Evolutionary conservation across 495 filamentous ascomycete species (phyloP), one percentile per base, ranked within the genome.

Genomic region (Penicillium steckii): DNA sequence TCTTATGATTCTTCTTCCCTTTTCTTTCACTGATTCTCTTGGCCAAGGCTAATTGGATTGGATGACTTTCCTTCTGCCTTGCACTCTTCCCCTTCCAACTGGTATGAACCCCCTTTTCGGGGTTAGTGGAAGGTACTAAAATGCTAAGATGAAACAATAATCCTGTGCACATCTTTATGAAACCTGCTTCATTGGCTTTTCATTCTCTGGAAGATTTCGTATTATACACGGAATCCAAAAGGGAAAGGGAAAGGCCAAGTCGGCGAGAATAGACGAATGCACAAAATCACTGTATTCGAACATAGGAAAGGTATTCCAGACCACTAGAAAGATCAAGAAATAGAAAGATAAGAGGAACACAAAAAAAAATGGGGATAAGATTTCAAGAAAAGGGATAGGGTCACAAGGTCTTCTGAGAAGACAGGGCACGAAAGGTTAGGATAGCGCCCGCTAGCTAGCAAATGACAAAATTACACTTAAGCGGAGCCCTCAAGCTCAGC

Each of bases 401-500:
- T 56, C 22, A 32, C 44, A 45, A 13, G 24, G 37, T 19, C 48
- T 49, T 48, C n/a, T n/a, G 52, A 47, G 48, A 48, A 52, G 50
- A 41, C 38, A 41, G 38, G 38, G 38, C 38, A 41, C 21, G 38
- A 41, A 23, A 23, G 38, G 8, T 19, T 41, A 9, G 21, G 38
- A 22, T 21, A 13, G 38, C 38, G 38, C 38, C 48, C 57, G 60
- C 63, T 66, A 66, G 52, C 63, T 66, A 66, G 61, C 61, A 64
- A 60, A 61, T 64, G 49, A 71, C 67, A 70, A 66, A 72, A 67
- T 70, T 68, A 74, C 71, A 76, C 80, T 79, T 86, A 87, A 55
- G 70, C 61, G 61, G 72, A 78, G 77, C 79, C 81, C 80, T 94
- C 89, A 59, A 98, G 78, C 69, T 97, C 94, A 61, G 94, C 91